Evolutionary conservation across 805 yeast species (phyloP).

Genomic region (Starmerella vaccinii): DNA sequence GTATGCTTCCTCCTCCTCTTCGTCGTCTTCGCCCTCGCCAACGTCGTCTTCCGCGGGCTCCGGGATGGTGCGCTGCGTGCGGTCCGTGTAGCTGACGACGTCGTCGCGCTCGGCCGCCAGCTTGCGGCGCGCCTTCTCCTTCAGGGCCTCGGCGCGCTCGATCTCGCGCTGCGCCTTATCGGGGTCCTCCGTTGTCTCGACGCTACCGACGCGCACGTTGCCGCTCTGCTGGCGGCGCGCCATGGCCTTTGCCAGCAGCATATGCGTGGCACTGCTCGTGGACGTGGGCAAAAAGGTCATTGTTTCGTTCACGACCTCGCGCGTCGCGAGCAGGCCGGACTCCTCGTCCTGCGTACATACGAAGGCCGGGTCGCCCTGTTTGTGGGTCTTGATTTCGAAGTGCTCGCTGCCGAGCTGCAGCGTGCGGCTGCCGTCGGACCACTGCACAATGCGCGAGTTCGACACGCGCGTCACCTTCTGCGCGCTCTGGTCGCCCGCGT

Average conservation of each 20-base stretch:
- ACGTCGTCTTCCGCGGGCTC: constrained; percentile 16
- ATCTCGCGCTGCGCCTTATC: constrained; percentile 37
- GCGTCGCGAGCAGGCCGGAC: constrained; percentile 60
- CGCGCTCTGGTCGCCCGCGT: constrained; percentile 41
- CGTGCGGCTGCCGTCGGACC: constrained; percentile 89
- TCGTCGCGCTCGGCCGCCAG: constrained; percentile 33
- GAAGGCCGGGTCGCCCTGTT: constrained; percentile 49
- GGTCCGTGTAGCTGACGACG: constrained; percentile 18
- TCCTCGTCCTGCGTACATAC: constrained; percentile 61
- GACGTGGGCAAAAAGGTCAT: constrained; percentile 83
- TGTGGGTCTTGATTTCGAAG: constrained; percentile 50
- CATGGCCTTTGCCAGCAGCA: constrained; percentile 48
- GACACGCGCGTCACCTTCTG: constrained; percentile 64
- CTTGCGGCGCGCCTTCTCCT: constrained; percentile 34
- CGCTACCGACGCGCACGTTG: constrained; percentile 29
- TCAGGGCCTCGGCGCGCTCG: constrained; percentile 33
- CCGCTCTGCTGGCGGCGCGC: constrained; percentile 28
- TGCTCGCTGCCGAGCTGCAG: constrained; percentile 78
- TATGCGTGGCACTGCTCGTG: constrained; percentile 74
- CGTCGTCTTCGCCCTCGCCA: constrained; percentile 15
- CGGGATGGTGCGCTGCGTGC: constrained; percentile 7
- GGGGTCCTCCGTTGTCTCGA: constrained; percentile 37
- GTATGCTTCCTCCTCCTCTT: constrained; percentile 16
- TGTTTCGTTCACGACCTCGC: constrained; percentile 51
- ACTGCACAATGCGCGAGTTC: constrained; percentile 78